Base-by-base conservation (phyloP, 495 filamentous ascomycete genomes). In the Barbatosphaeria neglecta region DNA sequence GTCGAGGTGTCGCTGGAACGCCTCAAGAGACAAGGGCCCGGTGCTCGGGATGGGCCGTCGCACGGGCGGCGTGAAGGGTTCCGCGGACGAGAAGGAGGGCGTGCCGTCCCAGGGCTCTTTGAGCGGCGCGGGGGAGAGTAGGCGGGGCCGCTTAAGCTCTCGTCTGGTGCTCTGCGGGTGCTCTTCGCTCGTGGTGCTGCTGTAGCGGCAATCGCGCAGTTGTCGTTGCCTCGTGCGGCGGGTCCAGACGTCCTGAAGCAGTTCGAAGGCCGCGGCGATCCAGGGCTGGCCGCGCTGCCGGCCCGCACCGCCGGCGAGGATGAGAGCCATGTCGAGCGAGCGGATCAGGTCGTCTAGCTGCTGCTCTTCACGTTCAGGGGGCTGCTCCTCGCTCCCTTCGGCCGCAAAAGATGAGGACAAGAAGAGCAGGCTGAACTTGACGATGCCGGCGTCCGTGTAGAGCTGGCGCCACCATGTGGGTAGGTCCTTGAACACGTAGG, bases 401-500 rank as follows among this genome's bases (percentile, higher is more conserved):
- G 8, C 17, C 52, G 13, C n/a, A n/a, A 45, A 16, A n/a, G 24
- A 19, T 11, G 20, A 47, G 9, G 47, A 33, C 22, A 51, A 25
- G 43, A 53, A 78, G 56, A 46, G 72, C 71, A 63, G 23, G 22
- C 56, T 56, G 45, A 70, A 70, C 49, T 83, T 81, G 50, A 84
- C 58, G 16, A 93, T 74, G 39, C 76, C 80, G 20, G 84, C 86
- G 54, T 92, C 84, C 0, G 82, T 86, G 60, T 84, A 93, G 11
- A 93, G 66, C 43, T 80, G 72, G 15, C 80, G 73, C 88, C 88
- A 95, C 58, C 80, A 83, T 2, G 51, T 42, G 0, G 87, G 79
- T 4, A 94, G 84, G 49, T 87, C 74, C 53, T 76, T 80, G 65
- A 82, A 95, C 4, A 83, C 75, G 49, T 76, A 92, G 4, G 83